A percentile compares a stretch with the other conserved stretches of the same genome.
Conservation (phyloP, 2,329 filamentous ascomycete species). For the Phaeosphaeria sp. region DNA sequence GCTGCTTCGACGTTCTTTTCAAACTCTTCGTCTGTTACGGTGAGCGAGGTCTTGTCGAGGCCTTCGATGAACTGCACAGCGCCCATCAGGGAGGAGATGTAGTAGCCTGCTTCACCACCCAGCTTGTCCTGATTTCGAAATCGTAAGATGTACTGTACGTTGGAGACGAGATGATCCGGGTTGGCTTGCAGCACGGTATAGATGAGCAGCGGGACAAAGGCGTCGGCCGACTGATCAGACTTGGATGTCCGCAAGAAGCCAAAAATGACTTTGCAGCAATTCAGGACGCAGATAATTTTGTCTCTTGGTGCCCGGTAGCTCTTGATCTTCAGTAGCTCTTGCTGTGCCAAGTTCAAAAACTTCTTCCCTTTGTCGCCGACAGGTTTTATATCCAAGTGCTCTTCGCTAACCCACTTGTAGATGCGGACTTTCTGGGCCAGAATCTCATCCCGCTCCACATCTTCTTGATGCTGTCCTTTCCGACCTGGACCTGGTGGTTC, state of each 20-base stretch:
- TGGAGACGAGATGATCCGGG: constrained; percentile 93
- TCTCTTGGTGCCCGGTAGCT: constrained; percentile 96
- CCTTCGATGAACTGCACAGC: constrained; percentile 97
- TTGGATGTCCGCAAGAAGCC: constrained; percentile 91
- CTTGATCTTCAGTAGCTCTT: constrained; percentile 95
- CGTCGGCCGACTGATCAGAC: constrained; percentile 92
- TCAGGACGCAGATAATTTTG: constrained; percentile 97
- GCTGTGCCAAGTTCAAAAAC: constrained; percentile 87
- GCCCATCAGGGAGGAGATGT: constrained; percentile 94
- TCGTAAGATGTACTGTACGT: constrained; percentile 95
- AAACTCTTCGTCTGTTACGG: constrained; percentile 93
- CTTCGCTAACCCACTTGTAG: constrained; percentile 91
- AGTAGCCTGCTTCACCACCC: constrained; percentile 96
- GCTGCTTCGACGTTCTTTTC: constrained; percentile 95
- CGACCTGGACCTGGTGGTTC: constrained; percentile 74
- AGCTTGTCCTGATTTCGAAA: constrained; percentile 98
- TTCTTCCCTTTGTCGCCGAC: constrained; percentile 85
- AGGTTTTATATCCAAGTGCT: constrained; percentile 89
- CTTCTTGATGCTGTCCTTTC: constrained; percentile 94
- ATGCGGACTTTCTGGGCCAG: constrained; percentile 95
- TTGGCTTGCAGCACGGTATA: constrained; percentile 95
- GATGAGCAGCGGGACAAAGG: constrained; percentile 88
- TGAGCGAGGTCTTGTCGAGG: constrained; percentile 90
- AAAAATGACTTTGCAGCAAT: constrained; percentile 99
- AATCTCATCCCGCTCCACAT: constrained; percentile 96